Evolutionary conservation across 129 eudicot genomes (phyloP).

Genomic region (Arctium minus): DNA sequence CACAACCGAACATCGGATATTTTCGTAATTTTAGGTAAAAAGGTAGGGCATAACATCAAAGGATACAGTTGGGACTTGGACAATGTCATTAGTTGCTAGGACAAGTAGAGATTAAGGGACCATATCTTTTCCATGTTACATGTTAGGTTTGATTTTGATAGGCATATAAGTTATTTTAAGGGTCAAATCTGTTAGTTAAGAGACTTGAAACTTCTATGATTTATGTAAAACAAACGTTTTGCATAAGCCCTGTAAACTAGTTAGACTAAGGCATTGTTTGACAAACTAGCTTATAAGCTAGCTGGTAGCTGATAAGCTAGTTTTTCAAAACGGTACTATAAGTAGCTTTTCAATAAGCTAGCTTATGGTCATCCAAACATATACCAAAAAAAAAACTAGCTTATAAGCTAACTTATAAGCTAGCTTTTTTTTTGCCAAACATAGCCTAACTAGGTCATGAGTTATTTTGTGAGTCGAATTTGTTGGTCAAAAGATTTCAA

Average conservation of each 20-base stretch:
- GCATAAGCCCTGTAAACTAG: background rate
- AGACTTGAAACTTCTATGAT: background rate
- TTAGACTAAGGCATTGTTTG: too few relatives aligned
- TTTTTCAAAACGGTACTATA: too few relatives aligned
- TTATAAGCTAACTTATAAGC: too few relatives aligned
- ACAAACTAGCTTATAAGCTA: too few relatives aligned
- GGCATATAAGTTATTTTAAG: background rate
- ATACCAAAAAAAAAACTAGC: too few relatives aligned
- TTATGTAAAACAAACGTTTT: background rate
- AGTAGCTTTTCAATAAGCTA: too few relatives aligned
- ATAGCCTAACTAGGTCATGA: background rate
- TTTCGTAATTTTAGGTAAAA: background rate
- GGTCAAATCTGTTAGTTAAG: background rate
- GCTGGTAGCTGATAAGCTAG: too few relatives aligned
- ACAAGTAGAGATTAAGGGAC: constrained; percentile 14
- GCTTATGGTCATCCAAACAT: too few relatives aligned
- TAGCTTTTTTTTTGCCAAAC: too few relatives aligned
- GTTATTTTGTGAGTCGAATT: background rate
- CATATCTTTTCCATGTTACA: constrained; percentile 8
- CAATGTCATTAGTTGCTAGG: background rate
- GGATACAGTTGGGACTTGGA: background rate
- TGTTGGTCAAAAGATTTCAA: background rate
- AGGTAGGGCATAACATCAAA: background rate
- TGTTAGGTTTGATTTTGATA: background rate
- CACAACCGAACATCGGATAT: background rate